These are phyloP conservation scores for Daldinia childiae DNA, from an alignment of 495 filamentous ascomycete species.

Conservation along the genomic window DNA sequence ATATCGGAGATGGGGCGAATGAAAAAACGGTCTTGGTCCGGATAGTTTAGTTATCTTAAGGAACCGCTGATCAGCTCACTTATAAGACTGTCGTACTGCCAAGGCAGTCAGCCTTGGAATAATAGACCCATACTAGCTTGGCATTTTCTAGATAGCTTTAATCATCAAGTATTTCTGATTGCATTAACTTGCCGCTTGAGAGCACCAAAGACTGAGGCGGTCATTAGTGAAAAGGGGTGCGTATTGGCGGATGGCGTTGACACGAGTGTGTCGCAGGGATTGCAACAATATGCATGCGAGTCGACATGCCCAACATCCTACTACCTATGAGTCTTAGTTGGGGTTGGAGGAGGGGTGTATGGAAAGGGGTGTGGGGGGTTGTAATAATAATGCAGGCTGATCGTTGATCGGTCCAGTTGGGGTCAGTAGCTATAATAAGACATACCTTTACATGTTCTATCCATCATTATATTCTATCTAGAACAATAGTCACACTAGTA, in stretches of 20 bases:
- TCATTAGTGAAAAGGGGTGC: neutral
- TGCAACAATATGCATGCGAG: neutral
- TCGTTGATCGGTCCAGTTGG: neutral
- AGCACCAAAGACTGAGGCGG: neutral
- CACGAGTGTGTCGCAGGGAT: neutral
- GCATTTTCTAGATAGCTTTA: no score
- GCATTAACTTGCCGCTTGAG: no score
- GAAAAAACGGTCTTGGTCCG: neutral
- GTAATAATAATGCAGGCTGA: neutral
- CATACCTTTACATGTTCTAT: neutral
- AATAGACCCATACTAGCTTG: no score
- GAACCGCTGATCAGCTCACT: neutral
- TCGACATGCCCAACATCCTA: neutral
- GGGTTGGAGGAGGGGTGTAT: neutral
- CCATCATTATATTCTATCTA: neutral
- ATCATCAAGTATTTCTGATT: no score
- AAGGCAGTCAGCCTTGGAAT: no score
- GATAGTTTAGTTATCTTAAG: neutral
- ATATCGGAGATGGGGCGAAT: neutral
- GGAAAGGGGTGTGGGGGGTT: neutral
- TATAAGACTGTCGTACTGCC: no score
- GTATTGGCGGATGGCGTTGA: neutral
- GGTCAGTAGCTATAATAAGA: neutral
- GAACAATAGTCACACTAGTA: neutral
- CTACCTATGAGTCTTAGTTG: neutral